phyloP scores from a whole-genome alignment of 1,284 basidiomycete genomes.

The Malassezia globosa region DNA sequence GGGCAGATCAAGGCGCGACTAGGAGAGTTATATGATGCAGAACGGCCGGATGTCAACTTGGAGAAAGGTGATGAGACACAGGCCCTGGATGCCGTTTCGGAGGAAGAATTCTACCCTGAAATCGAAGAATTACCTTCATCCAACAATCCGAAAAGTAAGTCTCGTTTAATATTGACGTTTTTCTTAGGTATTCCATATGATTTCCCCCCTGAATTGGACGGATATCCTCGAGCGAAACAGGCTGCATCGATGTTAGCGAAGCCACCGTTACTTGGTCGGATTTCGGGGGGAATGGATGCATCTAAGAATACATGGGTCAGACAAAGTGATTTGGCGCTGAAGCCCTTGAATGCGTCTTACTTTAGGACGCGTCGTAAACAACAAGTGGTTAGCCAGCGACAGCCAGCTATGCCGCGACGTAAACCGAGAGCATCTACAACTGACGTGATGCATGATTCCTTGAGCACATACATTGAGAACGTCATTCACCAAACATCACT shows the following conservation, averaged over 20 bases:
- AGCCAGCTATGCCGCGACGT: not conserved
- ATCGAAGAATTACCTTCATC: constrained; percentile 34
- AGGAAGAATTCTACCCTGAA: constrained; percentile 37
- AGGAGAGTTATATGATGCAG: constrained; percentile 29
- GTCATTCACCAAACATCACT: not conserved
- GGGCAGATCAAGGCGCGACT: constrained; percentile 37
- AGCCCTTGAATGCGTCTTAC: not conserved
- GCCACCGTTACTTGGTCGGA: not conserved
- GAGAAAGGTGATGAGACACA: not conserved
- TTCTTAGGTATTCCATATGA: constrained; percentile 26
- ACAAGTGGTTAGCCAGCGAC: not conserved
- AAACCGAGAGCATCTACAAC: not conserved
- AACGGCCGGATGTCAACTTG: not conserved
- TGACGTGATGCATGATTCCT: not conserved
- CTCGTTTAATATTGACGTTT: no score
- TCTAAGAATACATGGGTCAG: not conserved
- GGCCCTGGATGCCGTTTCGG: constrained; percentile 13
- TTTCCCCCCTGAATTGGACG: constrained; percentile 28
- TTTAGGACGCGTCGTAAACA: not conserved
- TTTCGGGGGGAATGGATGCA: not conserved
- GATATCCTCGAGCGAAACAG: constrained; percentile 25
- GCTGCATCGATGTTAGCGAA: constrained; percentile 18
- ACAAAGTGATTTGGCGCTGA: not conserved
- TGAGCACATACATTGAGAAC: not conserved
- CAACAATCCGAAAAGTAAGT: no score